phyloP scores from a whole-genome alignment of 768 basidiomycete genomes.

The Lactarius deliciosus region DNA sequence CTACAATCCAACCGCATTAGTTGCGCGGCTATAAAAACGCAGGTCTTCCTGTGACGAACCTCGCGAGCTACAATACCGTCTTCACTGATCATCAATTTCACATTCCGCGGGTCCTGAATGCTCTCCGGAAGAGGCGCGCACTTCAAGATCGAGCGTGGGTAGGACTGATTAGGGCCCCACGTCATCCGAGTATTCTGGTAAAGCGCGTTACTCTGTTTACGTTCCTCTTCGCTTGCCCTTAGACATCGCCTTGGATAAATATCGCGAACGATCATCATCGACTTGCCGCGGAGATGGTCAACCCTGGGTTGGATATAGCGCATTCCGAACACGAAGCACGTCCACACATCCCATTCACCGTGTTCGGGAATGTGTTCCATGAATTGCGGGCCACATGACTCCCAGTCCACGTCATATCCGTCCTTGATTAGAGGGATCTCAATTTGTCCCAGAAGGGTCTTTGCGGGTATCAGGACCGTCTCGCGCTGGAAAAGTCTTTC shows the following conservation, averaged over 20 bases:
- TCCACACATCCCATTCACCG: constrained; percentile 5
- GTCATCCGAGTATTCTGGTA: not conserved
- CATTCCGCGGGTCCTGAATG: not conserved
- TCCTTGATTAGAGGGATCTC: not conserved
- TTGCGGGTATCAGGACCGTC: constrained; percentile 20
- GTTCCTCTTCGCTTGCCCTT: constrained; percentile 21
- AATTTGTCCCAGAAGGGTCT: constrained; percentile 12
- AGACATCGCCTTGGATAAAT: constrained; percentile 21
- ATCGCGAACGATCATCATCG: constrained; percentile 23
- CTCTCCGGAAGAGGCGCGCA: constrained; percentile 15
- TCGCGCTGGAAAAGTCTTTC: not conserved
- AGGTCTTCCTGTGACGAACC: constrained; percentile 16
- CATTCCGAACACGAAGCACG: constrained; percentile 29
- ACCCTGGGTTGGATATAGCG: constrained; percentile 17
- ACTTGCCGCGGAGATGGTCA: not conserved
- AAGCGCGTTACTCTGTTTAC: constrained; percentile 15
- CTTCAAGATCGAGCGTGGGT: constrained; percentile 21
- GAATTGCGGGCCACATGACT: constrained; percentile 13
- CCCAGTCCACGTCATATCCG: constrained; percentile 18
- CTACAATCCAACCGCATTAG: constrained; percentile 19
- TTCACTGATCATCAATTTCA: constrained; percentile 28
- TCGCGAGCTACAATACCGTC: constrained; percentile 25
- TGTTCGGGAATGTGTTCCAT: not conserved
- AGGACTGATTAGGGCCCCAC: not conserved
- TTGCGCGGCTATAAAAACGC: constrained; percentile 11